Evolutionary conservation across 1,139 yeast genomes (phyloP).

Genomic region (Lodderomyces metapsilosis): DNA sequence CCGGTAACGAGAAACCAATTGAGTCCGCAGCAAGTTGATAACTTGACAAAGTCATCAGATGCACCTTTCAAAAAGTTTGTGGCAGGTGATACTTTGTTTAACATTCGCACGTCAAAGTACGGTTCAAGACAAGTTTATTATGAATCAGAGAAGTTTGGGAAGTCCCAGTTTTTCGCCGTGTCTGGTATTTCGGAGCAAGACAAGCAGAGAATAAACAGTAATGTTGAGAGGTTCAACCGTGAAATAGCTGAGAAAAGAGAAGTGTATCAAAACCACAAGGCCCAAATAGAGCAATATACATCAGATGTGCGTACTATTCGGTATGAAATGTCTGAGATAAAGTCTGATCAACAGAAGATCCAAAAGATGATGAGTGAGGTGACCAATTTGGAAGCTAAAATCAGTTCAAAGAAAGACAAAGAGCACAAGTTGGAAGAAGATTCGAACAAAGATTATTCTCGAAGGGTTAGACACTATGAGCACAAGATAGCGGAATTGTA

Average conservation of each 20-base stretch:
- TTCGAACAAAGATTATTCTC: slow-evolving; percentile 29
- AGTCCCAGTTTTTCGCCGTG: slow-evolving; percentile 38
- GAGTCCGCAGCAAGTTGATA: slow-evolving; percentile 38
- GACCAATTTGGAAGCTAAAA: slow-evolving; percentile 20
- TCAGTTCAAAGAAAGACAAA: slow-evolving; percentile 22
- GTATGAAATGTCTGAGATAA: slow-evolving; percentile 17
- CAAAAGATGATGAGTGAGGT: slow-evolving; percentile 15
- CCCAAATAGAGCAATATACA: neutral
- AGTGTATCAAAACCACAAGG: slow-evolving; percentile 3
- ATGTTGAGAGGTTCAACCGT: slow-evolving; percentile 2
- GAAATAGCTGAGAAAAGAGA: slow-evolving; percentile 8
- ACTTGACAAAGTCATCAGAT: slow-evolving; percentile 23
- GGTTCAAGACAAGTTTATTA: slow-evolving; percentile 53
- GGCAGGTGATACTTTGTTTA: slow-evolving; percentile 55
- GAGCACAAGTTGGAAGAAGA: slow-evolving; percentile 26
- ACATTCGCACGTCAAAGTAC: slow-evolving; percentile 54
- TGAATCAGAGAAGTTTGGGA: slow-evolving; percentile 33
- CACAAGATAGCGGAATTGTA: slow-evolving; percentile 25
- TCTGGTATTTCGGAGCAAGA: slow-evolving; percentile 44
- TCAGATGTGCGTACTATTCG: slow-evolving; percentile 15
- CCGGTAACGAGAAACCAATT: slow-evolving; percentile 58
- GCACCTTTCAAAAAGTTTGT: slow-evolving; percentile 52
- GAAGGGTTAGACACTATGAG: slow-evolving; percentile 24
- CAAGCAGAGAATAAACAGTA: slow-evolving; percentile 21
- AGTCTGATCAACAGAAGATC: slow-evolving; percentile 14